A percentile compares a stretch with the other conserved stretches of the same genome.
Conservation (phyloP, 768 basidiomycete genomes). For the Lactarius hengduanensis region DNA sequence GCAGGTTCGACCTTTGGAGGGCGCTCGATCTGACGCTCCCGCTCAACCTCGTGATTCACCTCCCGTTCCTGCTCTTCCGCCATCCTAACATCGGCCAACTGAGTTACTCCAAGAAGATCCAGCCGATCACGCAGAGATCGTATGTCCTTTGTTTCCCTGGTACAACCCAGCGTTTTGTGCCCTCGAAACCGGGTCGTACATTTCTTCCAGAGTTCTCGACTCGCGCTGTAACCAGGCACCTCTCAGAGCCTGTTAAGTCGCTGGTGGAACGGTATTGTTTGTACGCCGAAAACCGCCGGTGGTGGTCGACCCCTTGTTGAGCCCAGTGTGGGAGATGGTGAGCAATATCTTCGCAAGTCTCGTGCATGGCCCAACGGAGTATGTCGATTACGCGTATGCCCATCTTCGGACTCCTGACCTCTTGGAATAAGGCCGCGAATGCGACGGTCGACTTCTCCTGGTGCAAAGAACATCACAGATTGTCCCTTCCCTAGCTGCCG, state of each 20-base stretch:
- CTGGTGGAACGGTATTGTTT: background rate
- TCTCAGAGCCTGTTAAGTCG: background rate
- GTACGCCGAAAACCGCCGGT: conserved; percentile 3
- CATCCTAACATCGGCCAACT: conserved; percentile 1
- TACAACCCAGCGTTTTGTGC: background rate
- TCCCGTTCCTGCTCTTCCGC: conserved; percentile 19
- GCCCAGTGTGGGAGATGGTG: conserved; percentile 14
- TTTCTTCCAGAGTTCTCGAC: conserved; percentile 1
- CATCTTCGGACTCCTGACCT: background rate
- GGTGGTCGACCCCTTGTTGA: conserved; percentile 10
- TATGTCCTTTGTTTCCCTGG: background rate
- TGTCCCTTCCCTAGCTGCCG: conserved; percentile 12
- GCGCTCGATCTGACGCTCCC: background rate
- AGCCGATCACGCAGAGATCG: background rate
- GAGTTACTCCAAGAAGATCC: conserved; percentile 1
- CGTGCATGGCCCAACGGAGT: conserved; percentile 16
- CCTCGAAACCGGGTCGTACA: background rate
- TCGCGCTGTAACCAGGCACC: conserved; percentile 8
- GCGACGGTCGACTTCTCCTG: conserved; percentile 8
- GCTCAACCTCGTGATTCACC: conserved; percentile 9
- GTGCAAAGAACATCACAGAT: conserved; percentile 14
- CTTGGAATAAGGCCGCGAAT: conserved; percentile 6
- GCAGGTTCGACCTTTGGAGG: conserved; percentile 3
- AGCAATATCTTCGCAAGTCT: conserved; percentile 17
- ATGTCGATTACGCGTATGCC: conserved; percentile 4